Evolutionary conservation across 225 moss, liverwort and hornwort genomes (phyloP).

Genomic region (Physcomitrium patens): DNA sequence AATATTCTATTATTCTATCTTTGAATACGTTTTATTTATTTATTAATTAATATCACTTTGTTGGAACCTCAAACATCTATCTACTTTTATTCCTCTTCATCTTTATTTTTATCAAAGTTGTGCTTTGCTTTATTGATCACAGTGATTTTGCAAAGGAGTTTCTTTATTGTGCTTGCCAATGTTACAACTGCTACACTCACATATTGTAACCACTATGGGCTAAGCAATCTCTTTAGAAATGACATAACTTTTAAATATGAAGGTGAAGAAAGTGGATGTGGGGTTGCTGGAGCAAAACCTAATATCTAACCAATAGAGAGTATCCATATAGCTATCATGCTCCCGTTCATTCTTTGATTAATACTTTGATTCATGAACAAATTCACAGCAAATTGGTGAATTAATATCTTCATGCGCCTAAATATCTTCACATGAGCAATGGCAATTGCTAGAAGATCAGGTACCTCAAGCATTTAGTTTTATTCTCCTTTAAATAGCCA

Average conservation of each 20-base stretch:
- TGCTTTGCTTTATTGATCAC: no score
- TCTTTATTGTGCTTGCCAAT: slow-evolving; percentile 65
- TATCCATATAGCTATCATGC: slow-evolving; percentile 73
- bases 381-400: slow-evolving; percentile 54
- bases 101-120: no score
- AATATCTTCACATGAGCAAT: slow-evolving; percentile 61
- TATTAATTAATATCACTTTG: no score
- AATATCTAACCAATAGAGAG: slow-evolving; percentile 73
- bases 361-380: slow-evolving; percentile 53
- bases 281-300: slow-evolving; percentile 47
- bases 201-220: slow-evolving; percentile 62
- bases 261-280: slow-evolving; percentile 81
- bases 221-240: slow-evolving; percentile 59
- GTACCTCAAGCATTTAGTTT: slow-evolving; percentile 57
- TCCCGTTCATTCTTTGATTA: slow-evolving; percentile 59
- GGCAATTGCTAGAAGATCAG: slow-evolving; percentile 59
- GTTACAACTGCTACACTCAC: slow-evolving; percentile 49
- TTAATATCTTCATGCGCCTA: slow-evolving; percentile 53
- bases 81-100: no score
- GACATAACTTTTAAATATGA: slow-evolving; percentile 53
- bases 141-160: no score
- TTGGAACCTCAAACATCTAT: no score
- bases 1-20: no score
- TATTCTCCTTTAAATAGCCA: slow-evolving; percentile 78
- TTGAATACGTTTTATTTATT: no score